Base-by-base conservation (phyloP, 2,329 filamentous ascomycete genomes). In the Blastomyces gilchristii region DNA sequence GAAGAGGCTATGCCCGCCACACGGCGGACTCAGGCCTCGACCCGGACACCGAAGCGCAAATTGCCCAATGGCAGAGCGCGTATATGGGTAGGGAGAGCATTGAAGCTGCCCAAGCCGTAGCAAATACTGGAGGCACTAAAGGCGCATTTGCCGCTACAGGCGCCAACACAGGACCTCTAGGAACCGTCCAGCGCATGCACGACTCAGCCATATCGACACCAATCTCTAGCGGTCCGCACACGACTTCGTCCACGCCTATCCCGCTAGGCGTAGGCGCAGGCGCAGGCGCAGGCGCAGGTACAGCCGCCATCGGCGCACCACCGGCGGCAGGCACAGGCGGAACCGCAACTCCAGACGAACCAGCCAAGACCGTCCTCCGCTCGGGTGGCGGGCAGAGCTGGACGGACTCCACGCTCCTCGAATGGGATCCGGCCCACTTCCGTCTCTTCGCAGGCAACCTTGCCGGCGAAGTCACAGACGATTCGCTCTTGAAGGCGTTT, bases 391-490 rank as follows among this genome's bases (percentile, higher is more conserved):
- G 94, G 62, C 90, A 96, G 79, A 89, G 86, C 64, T 99, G 94
- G 94, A 88, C 89, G 31, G 94, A 99, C 73, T 83, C 89, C 63
- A 84, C 88, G 0, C 84, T 99, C 3, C 83, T 97, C 1, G 94
- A 97, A 74, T 99, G 94, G 94, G 92, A 97, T 72, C 93, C 93
- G 1, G 85, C 89, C 37, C 94, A 99, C 74, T 89, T 96, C 71
- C 90, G 94, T 45, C 85, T 99, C 53, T 97, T 97, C 75, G 91
- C 97, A 18, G 94, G 94, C 67, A 99, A 99, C 75, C 83, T 99
- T 60, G 94, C 94, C 50, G 94, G 94, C 68, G 94, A 99, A 79
- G 94, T 96, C 39, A 99, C 94, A 0, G 94, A 99, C 75, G 94
- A 99, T 63, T 94, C 90, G 0, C 82, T 99, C 12, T 82, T 94